These are phyloP conservation scores for Bondarzewia mesenterica DNA, from an alignment of 1,284 basidiomycete genomes.

Conservation along the genomic window DNA sequence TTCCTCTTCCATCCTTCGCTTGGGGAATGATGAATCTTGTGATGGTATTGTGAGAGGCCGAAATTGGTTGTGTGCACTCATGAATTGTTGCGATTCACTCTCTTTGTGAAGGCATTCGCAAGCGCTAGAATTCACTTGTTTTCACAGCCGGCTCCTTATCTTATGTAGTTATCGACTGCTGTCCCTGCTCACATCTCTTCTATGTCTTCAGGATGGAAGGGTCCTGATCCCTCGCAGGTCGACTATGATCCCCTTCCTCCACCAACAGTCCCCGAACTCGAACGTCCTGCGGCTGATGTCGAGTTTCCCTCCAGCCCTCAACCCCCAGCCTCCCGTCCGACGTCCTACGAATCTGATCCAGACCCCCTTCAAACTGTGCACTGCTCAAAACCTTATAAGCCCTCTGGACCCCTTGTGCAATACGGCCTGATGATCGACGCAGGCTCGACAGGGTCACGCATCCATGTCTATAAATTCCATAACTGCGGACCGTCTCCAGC, in stretches of 20 bases:
- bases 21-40: too few species aligned
- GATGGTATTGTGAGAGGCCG: too few species aligned
- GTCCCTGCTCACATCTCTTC: too few species aligned
- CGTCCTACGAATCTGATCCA: conserved; percentile 55
- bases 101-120: too few species aligned
- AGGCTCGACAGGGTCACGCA: conserved; percentile 93
- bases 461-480: conserved; percentile 98
- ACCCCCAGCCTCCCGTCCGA: conserved; percentile 22
- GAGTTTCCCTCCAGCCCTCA: conserved; percentile 12
- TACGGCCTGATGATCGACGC: conserved; percentile 98
- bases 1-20: too few species aligned
- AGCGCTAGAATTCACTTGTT: too few species aligned
- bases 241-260: conserved; percentile 1
- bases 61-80: too few species aligned
- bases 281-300: conserved; percentile 15
- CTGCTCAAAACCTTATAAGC: conserved; percentile 52
- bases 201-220: conserved; percentile 5
- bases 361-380: conserved; percentile 56
- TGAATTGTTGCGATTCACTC: too few species aligned
- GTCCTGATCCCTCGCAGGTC: conserved; percentile 1
- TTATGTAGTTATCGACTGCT: too few species aligned
- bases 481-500: conserved; percentile 75
- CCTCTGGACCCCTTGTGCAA: conserved; percentile 60
- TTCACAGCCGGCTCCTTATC: too few species aligned
- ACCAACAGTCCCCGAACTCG: conserved; percentile 5